Percentiles rank a stretch among this genome's conserved stretches.
phyloP scores from a whole-genome alignment of 1,284 basidiomycete species.

The Cutaneotrichosporon sp. region DNA sequence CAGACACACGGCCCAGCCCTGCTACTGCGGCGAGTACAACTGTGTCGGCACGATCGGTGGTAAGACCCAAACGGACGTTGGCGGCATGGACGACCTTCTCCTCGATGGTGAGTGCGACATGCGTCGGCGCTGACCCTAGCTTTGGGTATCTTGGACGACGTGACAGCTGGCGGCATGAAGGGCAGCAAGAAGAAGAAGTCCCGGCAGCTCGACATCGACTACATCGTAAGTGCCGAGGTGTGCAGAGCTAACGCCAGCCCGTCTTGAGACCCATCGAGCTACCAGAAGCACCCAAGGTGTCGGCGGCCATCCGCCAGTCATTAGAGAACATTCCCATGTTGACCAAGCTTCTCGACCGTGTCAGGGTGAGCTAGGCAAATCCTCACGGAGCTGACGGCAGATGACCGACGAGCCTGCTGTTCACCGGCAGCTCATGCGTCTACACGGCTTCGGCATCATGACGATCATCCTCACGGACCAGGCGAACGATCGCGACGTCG shows the following conservation, averaged over 20 bases:
- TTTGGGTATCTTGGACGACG: constrained; percentile 92
- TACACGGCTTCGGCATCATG: constrained; percentile 93
- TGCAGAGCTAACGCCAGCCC: constrained; percentile 44
- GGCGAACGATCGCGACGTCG: constrained; percentile 68
- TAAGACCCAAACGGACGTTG: constrained; percentile 96
- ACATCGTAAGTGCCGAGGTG: constrained; percentile 60
- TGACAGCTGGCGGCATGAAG: constrained; percentile 72
- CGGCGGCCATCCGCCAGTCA: constrained; percentile 88
- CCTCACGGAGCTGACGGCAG: constrained; percentile 53
- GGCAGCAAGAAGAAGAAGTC: constrained; percentile 87
- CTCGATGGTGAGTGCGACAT: constrained; percentile 70
- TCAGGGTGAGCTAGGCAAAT: constrained; percentile 62
- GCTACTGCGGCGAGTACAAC: constrained; percentile 93
- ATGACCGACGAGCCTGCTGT: constrained; percentile 79
- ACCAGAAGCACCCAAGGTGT: constrained; percentile 83
- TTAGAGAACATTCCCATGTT: constrained; percentile 76
- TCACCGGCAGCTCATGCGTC: constrained; percentile 80
- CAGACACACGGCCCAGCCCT: constrained; percentile 91
- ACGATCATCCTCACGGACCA: constrained; percentile 77
- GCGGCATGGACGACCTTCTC: constrained; percentile 88
- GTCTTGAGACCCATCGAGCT: constrained; percentile 67
- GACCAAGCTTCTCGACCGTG: constrained; percentile 76
- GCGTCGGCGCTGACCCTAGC: constrained; percentile 57
- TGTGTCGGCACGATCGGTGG: constrained; percentile 96
- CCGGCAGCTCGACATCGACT: constrained; percentile 88